These are phyloP conservation scores for Cokeromyces recurvatus DNA, from an alignment of 371 early-diverging fungal species.

Conservation along the genomic window DNA sequence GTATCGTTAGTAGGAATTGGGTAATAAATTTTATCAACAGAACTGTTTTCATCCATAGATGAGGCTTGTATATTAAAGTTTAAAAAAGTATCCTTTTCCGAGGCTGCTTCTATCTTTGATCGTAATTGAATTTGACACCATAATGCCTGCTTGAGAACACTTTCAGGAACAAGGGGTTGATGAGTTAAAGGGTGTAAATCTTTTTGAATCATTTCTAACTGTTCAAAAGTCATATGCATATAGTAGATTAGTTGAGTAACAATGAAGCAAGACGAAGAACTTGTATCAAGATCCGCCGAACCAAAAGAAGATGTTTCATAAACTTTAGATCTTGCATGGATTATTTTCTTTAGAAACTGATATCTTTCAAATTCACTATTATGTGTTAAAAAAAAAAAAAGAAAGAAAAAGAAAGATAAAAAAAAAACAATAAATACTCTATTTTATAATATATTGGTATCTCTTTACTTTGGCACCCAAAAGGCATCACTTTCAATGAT, in stretches of 20 bases:
- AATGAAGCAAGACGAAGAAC: conserved; percentile 10
- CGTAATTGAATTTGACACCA: conserved; percentile 53
- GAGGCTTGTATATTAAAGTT: conserved; percentile 19
- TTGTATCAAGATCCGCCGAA: conserved; percentile 5
- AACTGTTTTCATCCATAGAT: background rate
- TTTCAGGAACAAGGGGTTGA: conserved; percentile 24
- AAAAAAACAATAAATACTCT: too few species aligned
- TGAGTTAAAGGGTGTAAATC: conserved; percentile 45
- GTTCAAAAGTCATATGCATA: conserved; percentile 58
- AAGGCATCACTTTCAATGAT: conserved; percentile 62
- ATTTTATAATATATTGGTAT: too few species aligned
- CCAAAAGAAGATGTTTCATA: conserved; percentile 1
- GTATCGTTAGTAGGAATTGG: conserved; percentile 49
- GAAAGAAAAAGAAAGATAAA: background rate
- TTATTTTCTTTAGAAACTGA: conserved; percentile 43
- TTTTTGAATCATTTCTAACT: conserved; percentile 34
- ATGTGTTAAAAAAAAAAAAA: too few species aligned
- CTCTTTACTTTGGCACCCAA: conserved; percentile 50
- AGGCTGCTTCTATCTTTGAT: conserved; percentile 38
- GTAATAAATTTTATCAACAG: conserved; percentile 11
- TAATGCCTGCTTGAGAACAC: conserved; percentile 43
- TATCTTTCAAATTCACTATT: conserved; percentile 56
- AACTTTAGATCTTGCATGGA: conserved; percentile 23
- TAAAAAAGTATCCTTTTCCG: conserved; percentile 33
- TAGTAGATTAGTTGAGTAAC: conserved; percentile 42